These are phyloP conservation scores for Samsoniella hepiali DNA, from an alignment of 2,329 filamentous ascomycete genomes.

Conservation along the genomic window DNA sequence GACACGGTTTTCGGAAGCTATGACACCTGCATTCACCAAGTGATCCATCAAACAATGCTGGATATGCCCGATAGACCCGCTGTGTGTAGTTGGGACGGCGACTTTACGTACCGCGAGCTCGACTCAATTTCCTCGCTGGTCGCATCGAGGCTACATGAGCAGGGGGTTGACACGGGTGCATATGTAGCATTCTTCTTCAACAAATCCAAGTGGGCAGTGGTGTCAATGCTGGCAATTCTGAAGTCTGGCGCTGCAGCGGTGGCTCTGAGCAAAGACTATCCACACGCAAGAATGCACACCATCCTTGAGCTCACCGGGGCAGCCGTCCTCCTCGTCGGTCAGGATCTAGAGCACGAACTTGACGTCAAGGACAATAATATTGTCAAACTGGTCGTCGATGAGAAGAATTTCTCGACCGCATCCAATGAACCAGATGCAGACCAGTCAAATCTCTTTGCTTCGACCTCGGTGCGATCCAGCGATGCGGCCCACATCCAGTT, in stretches of 20 bases:
- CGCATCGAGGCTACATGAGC: constrained; percentile 31
- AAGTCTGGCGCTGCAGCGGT: neutral
- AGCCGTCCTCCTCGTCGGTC: neutral
- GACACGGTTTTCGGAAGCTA: neutral
- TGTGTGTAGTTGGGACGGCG: neutral
- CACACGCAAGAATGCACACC: neutral
- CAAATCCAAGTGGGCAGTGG: constrained; percentile 47
- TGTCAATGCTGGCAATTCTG: constrained; percentile 45
- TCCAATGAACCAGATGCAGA: neutral
- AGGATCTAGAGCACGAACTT: neutral
- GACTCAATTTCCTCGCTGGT: constrained; percentile 36
- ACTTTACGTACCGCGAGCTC: neutral
- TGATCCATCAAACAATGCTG: neutral
- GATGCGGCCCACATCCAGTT: constrained; percentile 19
- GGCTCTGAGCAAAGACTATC: neutral
- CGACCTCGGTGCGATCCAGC: neutral
- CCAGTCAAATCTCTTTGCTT: neutral
- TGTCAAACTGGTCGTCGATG: neutral
- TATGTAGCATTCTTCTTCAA: constrained; percentile 35
- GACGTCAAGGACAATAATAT: neutral
- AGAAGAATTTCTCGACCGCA: neutral
- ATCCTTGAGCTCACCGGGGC: neutral
- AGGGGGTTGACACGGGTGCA: constrained; percentile 31
- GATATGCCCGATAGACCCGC: neutral
- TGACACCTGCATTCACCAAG: neutral